A percentile compares a stretch with the other conserved stretches of the same genome.
These are phyloP conservation scores for Penicillium sp. DNA, from an alignment of 2,329 filamentous ascomycete species.

Conservation along the genomic window DNA sequence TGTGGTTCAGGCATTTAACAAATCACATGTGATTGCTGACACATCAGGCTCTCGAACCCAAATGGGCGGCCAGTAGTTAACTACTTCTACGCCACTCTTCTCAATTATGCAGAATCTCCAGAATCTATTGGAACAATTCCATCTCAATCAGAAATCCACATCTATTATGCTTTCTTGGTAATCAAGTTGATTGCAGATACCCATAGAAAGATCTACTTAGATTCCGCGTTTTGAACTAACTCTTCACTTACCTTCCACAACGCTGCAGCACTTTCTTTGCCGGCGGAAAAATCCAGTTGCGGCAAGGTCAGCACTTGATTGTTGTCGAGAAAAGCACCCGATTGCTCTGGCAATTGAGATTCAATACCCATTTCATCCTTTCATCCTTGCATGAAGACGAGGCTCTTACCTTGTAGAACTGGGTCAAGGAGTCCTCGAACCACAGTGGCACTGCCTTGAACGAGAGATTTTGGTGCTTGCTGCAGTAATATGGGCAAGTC, in stretches of 20 bases:
- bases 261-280: conserved; percentile 22
- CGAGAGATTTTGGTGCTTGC: conserved; percentile 21
- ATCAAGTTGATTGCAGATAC: too few species aligned
- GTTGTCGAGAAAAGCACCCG: conserved; percentile 24
- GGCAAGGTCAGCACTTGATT: conserved; percentile 17
- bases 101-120: too few species aligned
- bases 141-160: too few species aligned
- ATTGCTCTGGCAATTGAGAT: conserved; percentile 10
- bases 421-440: conserved; percentile 25
- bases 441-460: conserved; percentile 20
- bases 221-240: conserved; percentile 14
- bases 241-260: conserved; percentile 31
- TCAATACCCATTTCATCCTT: background rate
- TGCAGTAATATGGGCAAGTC: conserved; percentile 22
- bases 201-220: background rate
- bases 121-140: too few species aligned
- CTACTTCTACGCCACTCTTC: too few species aligned
- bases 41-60: too few species aligned
- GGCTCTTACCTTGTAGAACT: conserved; percentile 16
- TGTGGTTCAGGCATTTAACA: background rate
- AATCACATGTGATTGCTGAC: too few species aligned
- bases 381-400: background rate
- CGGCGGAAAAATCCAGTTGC: conserved; percentile 25
- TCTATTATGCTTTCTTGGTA: too few species aligned
- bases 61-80: too few species aligned